Base-by-base conservation (phyloP, 352 stramenopile genomes). In the Globisporangium nodosum region DNA sequence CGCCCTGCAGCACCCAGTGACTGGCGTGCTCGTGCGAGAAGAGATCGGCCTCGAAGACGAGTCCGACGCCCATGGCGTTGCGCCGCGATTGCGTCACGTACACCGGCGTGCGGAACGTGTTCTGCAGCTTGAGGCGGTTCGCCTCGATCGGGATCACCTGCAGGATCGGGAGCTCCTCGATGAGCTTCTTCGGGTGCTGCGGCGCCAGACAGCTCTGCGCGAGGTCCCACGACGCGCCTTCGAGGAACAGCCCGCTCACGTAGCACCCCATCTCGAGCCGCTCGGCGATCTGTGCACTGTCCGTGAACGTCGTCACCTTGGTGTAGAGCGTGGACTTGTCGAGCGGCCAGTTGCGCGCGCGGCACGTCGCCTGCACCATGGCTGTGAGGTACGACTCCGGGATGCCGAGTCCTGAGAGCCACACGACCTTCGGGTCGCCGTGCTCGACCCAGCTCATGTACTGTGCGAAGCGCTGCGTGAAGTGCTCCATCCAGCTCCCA, bases 401-500 rank as follows among this genome's bases (percentile, higher is more conserved):
- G 51, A 98, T 97, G 33, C 97, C 89, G 4, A 98, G 69, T 3
- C 95, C 95, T 0, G 87, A 96, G 27, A 98, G 77, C 95, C 95
- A 98, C 68, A 98, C 93, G 53, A 97, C 90, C 8, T 73, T 73
- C 15, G 92, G 92, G 50, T 98, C 90, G 7, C 94, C 92, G 12
- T 94, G 58, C 18, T 76, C 64, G 27, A 98, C 76, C 94, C 94
- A 98, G 42, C 71, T 64, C 73, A 90, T 86, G 68, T 98, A 98
- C 68, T 98, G 94, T 9, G 61, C 68, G 69, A 92, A 89, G 15
- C 94, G 74, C 47, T 67, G 56, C 49, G 78, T 92, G 64, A 98
- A 98, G 70, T 98, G 91, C 42, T 85, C 76, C 85, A 98, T 98
- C 94, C 94, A 98, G 48, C 84, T 96, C 6, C 94, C 94, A n/a